Conservation (phyloP, 2,329 filamentous ascomycete species). For the Chrysoporthe puriensis region DNA sequence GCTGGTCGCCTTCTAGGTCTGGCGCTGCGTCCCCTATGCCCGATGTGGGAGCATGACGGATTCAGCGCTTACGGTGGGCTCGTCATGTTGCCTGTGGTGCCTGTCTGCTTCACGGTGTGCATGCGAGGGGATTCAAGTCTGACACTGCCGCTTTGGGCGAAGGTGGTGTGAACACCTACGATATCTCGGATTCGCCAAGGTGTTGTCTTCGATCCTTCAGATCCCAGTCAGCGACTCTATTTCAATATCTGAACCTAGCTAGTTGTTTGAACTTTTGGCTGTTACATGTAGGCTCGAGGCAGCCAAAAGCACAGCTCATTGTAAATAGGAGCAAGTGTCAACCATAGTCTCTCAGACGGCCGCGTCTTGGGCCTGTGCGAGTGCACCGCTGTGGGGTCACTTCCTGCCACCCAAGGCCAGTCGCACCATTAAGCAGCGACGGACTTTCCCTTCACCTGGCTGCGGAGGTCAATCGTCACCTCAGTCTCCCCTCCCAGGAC, state of each 20-base stretch:
- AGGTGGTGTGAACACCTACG: conserved; percentile 6
- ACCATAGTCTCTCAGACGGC: neutral
- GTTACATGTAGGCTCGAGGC: neutral
- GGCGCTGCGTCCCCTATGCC: conserved; percentile 5
- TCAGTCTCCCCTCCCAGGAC: conserved; percentile 11
- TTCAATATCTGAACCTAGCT: neutral
- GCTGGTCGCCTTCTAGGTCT: neutral
- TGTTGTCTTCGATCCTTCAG: neutral
- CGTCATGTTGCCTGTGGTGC: neutral
- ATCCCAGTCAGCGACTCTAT: neutral
- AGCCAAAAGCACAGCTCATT: neutral
- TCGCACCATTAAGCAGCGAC: conserved; percentile 2
- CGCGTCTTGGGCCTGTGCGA: neutral
- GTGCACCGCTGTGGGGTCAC: neutral
- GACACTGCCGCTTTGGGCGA: neutral
- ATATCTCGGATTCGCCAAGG: neutral
- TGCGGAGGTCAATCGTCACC: conserved; percentile 15
- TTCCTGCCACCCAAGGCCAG: neutral
- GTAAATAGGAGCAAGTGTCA: neutral
- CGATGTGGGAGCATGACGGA: conserved; percentile 5
- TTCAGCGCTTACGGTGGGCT: conserved; percentile 1
- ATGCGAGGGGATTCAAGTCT: neutral
- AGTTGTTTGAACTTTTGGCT: neutral
- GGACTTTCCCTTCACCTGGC: conserved; percentile 16
- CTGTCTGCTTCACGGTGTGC: neutral